A percentile compares a stretch with the other conserved stretches of the same genome.
Conservation (phyloP, 305 asterid genomes). For the Plantago coronopus region DNA sequence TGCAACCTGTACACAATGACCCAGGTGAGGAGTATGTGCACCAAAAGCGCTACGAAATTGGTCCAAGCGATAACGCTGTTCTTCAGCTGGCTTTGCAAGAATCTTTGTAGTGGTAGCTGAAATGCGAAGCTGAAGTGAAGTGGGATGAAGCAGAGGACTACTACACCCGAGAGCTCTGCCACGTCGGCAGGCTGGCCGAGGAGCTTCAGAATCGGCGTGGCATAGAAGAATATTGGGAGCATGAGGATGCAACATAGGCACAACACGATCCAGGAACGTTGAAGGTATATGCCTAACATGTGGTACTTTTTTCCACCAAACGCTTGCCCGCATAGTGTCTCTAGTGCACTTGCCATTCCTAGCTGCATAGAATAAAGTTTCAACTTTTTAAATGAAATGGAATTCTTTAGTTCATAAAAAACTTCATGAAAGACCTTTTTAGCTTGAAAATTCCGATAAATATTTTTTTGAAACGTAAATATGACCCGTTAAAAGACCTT, state of each 20-base stretch:
- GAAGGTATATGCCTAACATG: slow-evolving; percentile 51
- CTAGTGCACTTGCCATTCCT: slow-evolving; percentile 60
- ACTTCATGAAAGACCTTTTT: too few relatives aligned
- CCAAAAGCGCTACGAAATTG: slow-evolving; percentile 27
- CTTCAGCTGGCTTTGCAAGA: slow-evolving; percentile 49
- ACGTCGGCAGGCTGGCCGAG: slow-evolving; percentile 49
- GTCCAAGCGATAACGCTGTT: slow-evolving; percentile 34
- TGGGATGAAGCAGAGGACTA: slow-evolving; percentile 46
- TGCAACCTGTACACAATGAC: slow-evolving; percentile 23
- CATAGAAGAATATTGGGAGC: slow-evolving; percentile 38
- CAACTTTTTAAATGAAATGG: neutral
- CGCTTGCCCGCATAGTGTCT: slow-evolving; percentile 54
- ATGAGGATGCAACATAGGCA: slow-evolving; percentile 29
- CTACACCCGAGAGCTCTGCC: slow-evolving; percentile 37
- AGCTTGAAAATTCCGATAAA: too few relatives aligned
- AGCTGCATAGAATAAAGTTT: slow-evolving; percentile 20
- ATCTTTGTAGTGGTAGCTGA: slow-evolving; percentile 42
- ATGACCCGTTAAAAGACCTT: too few relatives aligned
- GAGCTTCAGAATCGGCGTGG: slow-evolving; percentile 35
- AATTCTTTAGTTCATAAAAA: too few relatives aligned
- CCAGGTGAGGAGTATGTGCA: slow-evolving; percentile 35
- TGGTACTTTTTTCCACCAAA: slow-evolving; percentile 40
- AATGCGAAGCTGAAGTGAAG: slow-evolving; percentile 48
- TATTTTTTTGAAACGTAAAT: too few relatives aligned
- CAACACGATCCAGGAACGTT: slow-evolving; percentile 50